Conservation (phyloP, 805 yeast species). For the Komagataella ulmi region DNA sequence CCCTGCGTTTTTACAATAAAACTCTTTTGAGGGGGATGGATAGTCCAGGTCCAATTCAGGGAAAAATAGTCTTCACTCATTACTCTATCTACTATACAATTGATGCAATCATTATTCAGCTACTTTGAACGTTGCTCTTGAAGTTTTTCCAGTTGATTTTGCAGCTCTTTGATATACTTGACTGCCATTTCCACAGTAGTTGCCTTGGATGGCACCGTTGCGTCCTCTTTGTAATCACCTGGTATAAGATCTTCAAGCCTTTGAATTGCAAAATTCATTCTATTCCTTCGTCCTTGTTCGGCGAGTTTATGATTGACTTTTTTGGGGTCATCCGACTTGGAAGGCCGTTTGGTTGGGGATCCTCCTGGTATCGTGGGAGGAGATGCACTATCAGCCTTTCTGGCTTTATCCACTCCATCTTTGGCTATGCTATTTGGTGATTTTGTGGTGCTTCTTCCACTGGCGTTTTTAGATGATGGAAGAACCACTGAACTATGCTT, state of each 20-base stretch:
- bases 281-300: conserved; percentile 89
- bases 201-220: conserved; percentile 76
- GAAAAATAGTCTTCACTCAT: not conserved
- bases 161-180: conserved; percentile 42
- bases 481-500: conserved; percentile 22
- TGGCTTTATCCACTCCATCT: not conserved
- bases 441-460: not conserved
- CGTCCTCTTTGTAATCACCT: conserved; percentile 35
- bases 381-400: not conserved
- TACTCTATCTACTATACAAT: not conserved
- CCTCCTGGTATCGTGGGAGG: not conserved
- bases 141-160: conserved; percentile 17
- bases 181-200: conserved; percentile 90
- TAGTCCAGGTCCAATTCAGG: not conserved
- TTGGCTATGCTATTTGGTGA: not conserved
- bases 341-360: not conserved
- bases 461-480: conserved; percentile 13
- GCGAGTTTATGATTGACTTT: conserved; percentile 80
- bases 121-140: not conserved
- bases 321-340: conserved; percentile 21
- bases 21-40: not conserved
- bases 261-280: conserved; percentile 79
- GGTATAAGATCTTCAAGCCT: conserved; percentile 65
- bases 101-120: not conserved
- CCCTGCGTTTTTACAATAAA: not conserved